Evolutionary conservation across 1,139 yeast genomes (phyloP), one percentile per base, ranked within the genome.

Genomic region (Candida tetrigidarum): DNA sequence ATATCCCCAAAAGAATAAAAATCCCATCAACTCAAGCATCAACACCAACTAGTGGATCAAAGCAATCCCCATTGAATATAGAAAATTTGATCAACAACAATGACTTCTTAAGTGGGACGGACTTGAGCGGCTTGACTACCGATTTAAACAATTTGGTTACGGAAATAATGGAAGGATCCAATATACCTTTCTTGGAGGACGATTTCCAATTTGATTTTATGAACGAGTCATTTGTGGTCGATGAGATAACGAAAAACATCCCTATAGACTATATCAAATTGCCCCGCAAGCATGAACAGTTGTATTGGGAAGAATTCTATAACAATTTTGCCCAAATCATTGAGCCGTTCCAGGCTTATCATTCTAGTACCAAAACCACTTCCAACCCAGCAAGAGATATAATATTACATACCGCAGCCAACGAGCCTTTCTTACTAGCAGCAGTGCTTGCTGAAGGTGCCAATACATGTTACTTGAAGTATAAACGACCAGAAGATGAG

Each of bases 371-470:
- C 14, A 46, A 45, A 42, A 28, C 43, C 2, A 39, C 44, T 4
- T 47, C 47, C 2, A 82, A 83, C 49, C 88, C 89, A 0, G 73
- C 80, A 1, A 63, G 87, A 42, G 87, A 83, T 52, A 74, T 83
- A 2, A 60, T 84, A 9, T 58, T 84, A 30, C 72, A 75, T 20
- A 76, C 79, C 53, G 86, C 87, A 0, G 66, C 71, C 33, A 67
- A 70, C 14, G 85, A 81, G 52, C 69, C 82, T 1, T 83, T 80
- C 53, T 58, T 84, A 14, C 59, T 83, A 40, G 81, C 84, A 12
- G 86, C 87, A 1, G 74, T 83, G 2, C 60, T 84, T 39, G 86
- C 90, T 0, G 83, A 83, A 46, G 89, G 89, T 15, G 88, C 89
- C 0, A 67, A 80, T 27, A 67, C 78, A 2, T 61, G 76, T 1